Evolutionary conservation across 441 rosid species (phyloP).

Genomic region (Corymbia calophylla): DNA sequence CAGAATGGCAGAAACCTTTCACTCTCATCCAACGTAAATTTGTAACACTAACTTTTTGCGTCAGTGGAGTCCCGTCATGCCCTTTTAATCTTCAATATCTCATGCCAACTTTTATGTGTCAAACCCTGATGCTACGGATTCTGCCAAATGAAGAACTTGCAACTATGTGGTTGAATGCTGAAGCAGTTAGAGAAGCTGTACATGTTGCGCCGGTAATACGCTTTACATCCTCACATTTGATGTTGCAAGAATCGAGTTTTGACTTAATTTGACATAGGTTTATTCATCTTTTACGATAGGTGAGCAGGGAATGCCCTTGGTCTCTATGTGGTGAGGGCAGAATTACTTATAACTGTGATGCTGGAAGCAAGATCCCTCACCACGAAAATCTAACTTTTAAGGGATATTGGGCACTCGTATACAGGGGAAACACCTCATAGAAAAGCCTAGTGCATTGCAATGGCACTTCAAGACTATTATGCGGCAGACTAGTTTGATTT

Average conservation of each 20-base stretch:
- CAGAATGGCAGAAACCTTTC: background rate
- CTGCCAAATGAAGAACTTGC: background rate
- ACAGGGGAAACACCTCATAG: background rate
- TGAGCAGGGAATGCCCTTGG: background rate
- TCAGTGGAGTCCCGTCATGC: background rate
- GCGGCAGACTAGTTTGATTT: background rate
- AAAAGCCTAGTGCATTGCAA: background rate
- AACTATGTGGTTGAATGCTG: conserved; percentile 3
- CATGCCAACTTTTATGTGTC: background rate
- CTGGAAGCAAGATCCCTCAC: background rate
- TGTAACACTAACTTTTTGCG: background rate
- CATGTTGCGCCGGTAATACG: background rate
- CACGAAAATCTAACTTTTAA: background rate
- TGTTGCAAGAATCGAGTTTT: background rate
- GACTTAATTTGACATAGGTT: background rate
- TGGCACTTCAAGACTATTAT: background rate
- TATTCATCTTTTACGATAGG: background rate
- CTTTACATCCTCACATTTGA: background rate
- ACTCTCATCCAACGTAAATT: background rate
- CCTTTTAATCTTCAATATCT: background rate
- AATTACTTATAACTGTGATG: background rate
- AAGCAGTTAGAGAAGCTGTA: background rate
- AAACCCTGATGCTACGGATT: background rate
- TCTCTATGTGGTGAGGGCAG: accelerated
- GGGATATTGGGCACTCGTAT: conserved; percentile 4